These are phyloP conservation scores for Apiospora koreana DNA, from an alignment of 2,329 filamentous ascomycete genomes.

Conservation along the genomic window DNA sequence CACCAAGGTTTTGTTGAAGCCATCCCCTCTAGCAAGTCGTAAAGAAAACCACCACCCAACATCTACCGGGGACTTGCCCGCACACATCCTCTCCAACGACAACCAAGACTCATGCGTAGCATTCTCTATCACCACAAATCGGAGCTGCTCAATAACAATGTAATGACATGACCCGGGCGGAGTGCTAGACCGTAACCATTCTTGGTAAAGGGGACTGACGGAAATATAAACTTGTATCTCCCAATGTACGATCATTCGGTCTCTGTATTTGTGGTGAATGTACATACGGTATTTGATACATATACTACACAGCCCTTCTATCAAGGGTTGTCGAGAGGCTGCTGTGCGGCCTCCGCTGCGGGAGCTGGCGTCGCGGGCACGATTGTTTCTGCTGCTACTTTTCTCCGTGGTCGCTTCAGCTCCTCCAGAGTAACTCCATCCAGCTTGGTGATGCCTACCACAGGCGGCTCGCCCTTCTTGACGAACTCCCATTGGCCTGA, in stretches of 20 bases:
- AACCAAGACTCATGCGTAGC: not conserved
- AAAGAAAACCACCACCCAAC: not conserved
- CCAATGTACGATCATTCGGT: not conserved
- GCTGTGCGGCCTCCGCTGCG: not conserved
- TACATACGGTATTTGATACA: not conserved
- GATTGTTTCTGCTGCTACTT: conserved; percentile 50
- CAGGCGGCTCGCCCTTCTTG: conserved; percentile 83
- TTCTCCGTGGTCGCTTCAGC: conserved; percentile 76
- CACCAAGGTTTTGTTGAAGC: not conserved
- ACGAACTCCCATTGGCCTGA: conserved; percentile 88
- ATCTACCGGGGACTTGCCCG: not conserved
- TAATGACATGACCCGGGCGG: not conserved
- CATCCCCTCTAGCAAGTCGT: not conserved
- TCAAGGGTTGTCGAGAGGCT: conserved; percentile 3
- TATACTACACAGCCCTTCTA: not conserved
- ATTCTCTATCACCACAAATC: too few species aligned
- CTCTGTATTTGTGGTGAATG: not conserved
- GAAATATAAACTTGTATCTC: not conserved
- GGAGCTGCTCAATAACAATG: not conserved
- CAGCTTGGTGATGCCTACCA: conserved; percentile 92
- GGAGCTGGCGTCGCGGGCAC: conserved; percentile 14
- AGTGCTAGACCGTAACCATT: not conserved
- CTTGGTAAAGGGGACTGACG: not conserved
- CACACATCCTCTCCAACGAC: not conserved
- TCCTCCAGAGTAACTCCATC: conserved; percentile 80